These are phyloP conservation scores for Discostella stelligeroides DNA, from an alignment of 108 stramenopile species.

Conservation along the genomic window DNA sequence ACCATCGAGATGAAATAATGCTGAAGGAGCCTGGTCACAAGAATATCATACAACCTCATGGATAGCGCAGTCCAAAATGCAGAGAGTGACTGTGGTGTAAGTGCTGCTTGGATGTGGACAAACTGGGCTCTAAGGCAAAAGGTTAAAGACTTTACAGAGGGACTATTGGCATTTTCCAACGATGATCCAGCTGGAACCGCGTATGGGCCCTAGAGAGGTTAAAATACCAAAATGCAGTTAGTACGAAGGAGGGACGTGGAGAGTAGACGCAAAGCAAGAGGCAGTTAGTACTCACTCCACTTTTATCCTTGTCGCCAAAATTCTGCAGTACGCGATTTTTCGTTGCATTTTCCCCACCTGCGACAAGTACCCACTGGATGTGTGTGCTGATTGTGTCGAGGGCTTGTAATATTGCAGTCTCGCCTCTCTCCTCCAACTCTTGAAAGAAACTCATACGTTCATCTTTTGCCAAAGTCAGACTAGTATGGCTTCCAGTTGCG, in stretches of 20 bases:
- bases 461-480: slow-evolving; percentile 65
- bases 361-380: slow-evolving; percentile 84
- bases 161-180: slow-evolving; percentile 77
- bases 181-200: slow-evolving; percentile 73
- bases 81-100: slow-evolving; percentile 76
- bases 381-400: slow-evolving; percentile 81
- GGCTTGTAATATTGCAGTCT: slow-evolving; percentile 74
- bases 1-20: slow-evolving; percentile 77
- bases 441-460: slow-evolving; percentile 70
- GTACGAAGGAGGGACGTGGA: neutral
- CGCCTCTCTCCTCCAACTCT: slow-evolving; percentile 80
- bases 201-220: slow-evolving; percentile 83
- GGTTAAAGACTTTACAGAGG: slow-evolving; percentile 81
- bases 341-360: slow-evolving; percentile 72
- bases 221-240: neutral
- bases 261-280: neutral
- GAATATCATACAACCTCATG: slow-evolving; percentile 81
- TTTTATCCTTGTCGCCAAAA: slow-evolving; percentile 56
- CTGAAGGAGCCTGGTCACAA: slow-evolving; percentile 74
- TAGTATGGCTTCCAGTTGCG: slow-evolving; percentile 56
- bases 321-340: slow-evolving; percentile 65
- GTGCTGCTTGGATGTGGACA: slow-evolving; percentile 80
- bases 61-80: slow-evolving; percentile 90
- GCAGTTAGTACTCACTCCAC: slow-evolving; percentile 50
- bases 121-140: slow-evolving; percentile 84